These are phyloP conservation scores for Flaveria ramosissima DNA, from an alignment of 129 eudicot species.

Conservation along the genomic window DNA sequence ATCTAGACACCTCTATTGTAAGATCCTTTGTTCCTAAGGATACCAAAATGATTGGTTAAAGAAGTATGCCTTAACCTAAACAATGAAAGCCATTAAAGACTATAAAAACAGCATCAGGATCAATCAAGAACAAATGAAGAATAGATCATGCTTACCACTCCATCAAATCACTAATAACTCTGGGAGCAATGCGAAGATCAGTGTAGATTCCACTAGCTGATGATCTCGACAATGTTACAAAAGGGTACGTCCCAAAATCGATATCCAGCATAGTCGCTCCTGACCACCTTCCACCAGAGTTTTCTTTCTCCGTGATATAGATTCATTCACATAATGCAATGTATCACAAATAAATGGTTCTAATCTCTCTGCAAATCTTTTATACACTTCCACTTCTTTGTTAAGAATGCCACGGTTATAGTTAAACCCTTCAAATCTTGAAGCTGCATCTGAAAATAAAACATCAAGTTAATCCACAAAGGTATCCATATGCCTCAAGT, in stretches of 20 bases:
- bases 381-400: constrained; percentile 83
- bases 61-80: constrained; percentile 83
- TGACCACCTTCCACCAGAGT: constrained; percentile 96
- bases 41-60: neutral
- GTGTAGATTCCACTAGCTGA: constrained; percentile 98
- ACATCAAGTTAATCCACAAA: no score
- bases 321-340: constrained; percentile 74
- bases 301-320: constrained; percentile 64
- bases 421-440: no score
- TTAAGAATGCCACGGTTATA: constrained; percentile 43
- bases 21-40: no score
- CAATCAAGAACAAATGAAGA: no score
- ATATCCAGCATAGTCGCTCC: constrained; percentile 90
- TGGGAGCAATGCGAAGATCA: constrained; percentile 94
- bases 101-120: no score
- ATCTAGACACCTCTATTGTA: no score
- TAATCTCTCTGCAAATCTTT: constrained; percentile 81
- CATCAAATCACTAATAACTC: constrained; percentile 78
- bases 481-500: no score
- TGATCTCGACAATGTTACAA: constrained; percentile 89
- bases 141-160: constrained; percentile 51
- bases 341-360: constrained; percentile 86
- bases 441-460: no score
- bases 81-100: neutral
- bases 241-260: constrained; percentile 98